These are phyloP conservation scores for Linum usitatissimum DNA, from an alignment of 345 rosid species.

Conservation along the genomic window DNA sequence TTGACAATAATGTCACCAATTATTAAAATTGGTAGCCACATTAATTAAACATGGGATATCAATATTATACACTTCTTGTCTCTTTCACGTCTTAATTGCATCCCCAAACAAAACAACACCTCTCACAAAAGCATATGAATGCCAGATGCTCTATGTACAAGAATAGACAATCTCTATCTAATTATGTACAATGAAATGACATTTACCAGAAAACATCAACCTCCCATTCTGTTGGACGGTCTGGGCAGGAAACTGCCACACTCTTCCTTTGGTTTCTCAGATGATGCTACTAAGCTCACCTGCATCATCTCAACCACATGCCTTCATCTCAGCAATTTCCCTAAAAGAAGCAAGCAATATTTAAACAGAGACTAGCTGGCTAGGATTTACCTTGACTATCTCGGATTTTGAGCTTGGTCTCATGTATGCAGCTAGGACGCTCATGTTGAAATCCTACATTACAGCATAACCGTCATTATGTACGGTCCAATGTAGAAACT, in stretches of 20 bases:
- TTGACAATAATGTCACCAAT: no score
- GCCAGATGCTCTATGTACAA: no score
- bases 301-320: constrained; percentile 17
- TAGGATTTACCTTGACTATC: constrained; percentile 62
- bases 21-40: no score
- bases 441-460: constrained; percentile 79
- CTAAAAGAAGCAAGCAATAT: not conserved
- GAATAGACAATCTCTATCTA: no score
- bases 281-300: constrained; percentile 74
- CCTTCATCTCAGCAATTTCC: not conserved
- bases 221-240: constrained; percentile 56
- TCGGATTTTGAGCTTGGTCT: constrained; percentile 73
- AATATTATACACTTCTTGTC: no score
- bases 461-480: constrained; percentile 8
- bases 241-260: constrained; percentile 21
- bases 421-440: constrained; percentile 68
- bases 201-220: constrained; percentile 21
- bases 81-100: no score
- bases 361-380: no score
- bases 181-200: not conserved
- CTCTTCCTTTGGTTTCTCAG: constrained; percentile 34
- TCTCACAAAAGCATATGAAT: no score
- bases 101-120: no score
- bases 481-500: no score
- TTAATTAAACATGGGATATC: no score